phyloP scores from a whole-genome alignment of 257 asterid species.

The Primulina huaijiensis region DNA sequence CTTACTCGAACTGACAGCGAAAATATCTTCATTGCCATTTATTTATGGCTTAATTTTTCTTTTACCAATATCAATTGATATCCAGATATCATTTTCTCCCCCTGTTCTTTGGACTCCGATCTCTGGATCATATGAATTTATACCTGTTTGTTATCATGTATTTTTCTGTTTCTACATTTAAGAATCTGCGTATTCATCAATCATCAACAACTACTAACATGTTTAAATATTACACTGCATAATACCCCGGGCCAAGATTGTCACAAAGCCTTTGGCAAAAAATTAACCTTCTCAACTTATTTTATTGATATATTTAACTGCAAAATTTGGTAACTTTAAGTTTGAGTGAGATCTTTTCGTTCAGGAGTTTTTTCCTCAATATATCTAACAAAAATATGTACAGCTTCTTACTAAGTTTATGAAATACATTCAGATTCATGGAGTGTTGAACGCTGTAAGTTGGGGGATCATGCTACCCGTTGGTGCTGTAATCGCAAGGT shows the following conservation, averaged over 20 bases:
- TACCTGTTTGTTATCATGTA: background rate
- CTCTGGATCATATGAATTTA: background rate
- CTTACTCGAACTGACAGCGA: too few species aligned
- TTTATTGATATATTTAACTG: too few species aligned
- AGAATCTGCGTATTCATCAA: background rate
- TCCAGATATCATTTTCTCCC: too few species aligned
- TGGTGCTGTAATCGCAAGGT: constrained; percentile 73
- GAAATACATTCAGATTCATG: constrained; percentile 55
- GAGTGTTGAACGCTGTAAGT: constrained; percentile 68
- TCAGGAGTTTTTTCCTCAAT: background rate
- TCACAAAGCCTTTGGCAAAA: too few species aligned
- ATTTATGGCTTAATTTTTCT: too few species aligned
- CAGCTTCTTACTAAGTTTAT: background rate
- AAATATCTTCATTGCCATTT: too few species aligned
- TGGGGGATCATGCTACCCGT: constrained; percentile 85
- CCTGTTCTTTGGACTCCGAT: too few species aligned
- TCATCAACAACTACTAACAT: too few species aligned
- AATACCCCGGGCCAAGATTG: too few species aligned
- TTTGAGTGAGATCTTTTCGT: background rate
- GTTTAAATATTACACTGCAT: too few species aligned
- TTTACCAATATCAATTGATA: too few species aligned
- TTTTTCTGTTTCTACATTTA: background rate
- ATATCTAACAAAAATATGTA: background rate
- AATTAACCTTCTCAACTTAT: too few species aligned
- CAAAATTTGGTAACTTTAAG: background rate